These are phyloP conservation scores for Trichoderma sp. DNA, from an alignment of 2,329 filamentous ascomycete genomes.

Conservation along the genomic window DNA sequence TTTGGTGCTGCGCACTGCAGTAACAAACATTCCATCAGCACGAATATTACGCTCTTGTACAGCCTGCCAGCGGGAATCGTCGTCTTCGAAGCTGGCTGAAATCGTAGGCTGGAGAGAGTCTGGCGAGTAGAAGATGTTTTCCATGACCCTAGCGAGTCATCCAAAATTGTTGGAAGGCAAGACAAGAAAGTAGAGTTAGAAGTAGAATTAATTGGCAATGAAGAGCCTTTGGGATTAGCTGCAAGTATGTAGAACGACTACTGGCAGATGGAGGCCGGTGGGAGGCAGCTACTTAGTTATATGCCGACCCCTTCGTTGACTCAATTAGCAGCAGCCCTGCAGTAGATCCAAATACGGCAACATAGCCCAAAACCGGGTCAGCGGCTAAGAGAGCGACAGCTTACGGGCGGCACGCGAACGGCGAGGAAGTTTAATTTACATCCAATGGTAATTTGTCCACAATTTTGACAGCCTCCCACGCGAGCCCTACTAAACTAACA, in stretches of 20 bases:
- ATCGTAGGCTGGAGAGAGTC: neutral
- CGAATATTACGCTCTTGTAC: neutral
- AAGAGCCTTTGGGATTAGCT: neutral
- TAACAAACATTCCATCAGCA: neutral
- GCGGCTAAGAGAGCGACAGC: neutral
- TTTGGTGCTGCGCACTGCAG: neutral
- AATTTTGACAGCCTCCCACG: neutral
- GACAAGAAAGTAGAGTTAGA: neutral
- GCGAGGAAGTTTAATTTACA: neutral
- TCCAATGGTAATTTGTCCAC: neutral
- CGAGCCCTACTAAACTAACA: neutral
- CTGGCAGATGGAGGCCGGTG: neutral
- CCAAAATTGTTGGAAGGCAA: neutral
- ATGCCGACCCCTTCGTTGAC: neutral
- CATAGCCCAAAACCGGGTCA: neutral
- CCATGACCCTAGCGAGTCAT: neutral
- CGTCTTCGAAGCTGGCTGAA: neutral
- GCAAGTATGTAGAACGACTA: neutral
- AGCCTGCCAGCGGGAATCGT: neutral
- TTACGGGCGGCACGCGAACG: neutral
- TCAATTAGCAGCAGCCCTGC: neutral
- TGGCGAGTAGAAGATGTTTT: neutral
- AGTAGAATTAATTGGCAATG: neutral
- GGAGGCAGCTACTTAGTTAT: neutral
- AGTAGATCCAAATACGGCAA: neutral